These are phyloP conservation scores for Fusarium newnesense DNA, from an alignment of 2,329 filamentous ascomycete genomes.

Conservation along the genomic window DNA sequence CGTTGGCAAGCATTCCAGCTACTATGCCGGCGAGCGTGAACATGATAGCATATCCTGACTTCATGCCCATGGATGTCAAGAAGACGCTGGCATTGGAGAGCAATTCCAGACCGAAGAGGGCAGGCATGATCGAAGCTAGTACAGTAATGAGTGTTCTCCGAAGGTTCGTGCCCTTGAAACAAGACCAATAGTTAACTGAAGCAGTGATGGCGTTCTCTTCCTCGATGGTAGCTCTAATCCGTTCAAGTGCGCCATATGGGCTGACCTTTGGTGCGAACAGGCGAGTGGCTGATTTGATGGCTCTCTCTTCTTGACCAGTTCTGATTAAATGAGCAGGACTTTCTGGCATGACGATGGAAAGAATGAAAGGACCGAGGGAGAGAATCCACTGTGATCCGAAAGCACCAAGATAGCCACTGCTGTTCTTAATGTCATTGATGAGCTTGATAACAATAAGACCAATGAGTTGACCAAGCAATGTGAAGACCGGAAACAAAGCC, in stretches of 20 bases:
- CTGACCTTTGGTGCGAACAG: constrained; percentile 37
- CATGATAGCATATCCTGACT: constrained; percentile 49
- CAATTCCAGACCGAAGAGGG: constrained; percentile 56
- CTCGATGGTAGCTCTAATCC: constrained; percentile 50
- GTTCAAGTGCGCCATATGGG: constrained; percentile 22
- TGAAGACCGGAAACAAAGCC: constrained; percentile 45
- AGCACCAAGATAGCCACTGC: constrained; percentile 37
- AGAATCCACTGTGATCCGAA: constrained; percentile 44
- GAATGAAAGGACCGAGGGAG: constrained; percentile 27
- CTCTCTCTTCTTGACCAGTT: constrained; percentile 26
- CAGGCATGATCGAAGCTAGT: constrained; percentile 53
- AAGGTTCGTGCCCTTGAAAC: constrained; percentile 54
- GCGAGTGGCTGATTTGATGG: constrained; percentile 26
- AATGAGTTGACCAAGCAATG: constrained; percentile 43
- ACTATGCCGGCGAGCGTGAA: constrained; percentile 59
- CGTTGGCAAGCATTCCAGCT: constrained; percentile 57
- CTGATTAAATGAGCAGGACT: constrained; percentile 41
- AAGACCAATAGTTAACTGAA: constrained; percentile 52
- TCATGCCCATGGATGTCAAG: constrained; percentile 47
- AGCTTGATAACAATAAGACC: constrained; percentile 39
- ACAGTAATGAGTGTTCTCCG: constrained; percentile 52
- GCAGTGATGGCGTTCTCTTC: constrained; percentile 48
- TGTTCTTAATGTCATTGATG: constrained; percentile 33
- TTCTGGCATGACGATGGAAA: constrained; percentile 43
- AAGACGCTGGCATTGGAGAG: constrained; percentile 55